Evolutionary conservation across 495 filamentous ascomycete genomes (phyloP).

Genomic region (Talaromyces nanjingensis): DNA sequence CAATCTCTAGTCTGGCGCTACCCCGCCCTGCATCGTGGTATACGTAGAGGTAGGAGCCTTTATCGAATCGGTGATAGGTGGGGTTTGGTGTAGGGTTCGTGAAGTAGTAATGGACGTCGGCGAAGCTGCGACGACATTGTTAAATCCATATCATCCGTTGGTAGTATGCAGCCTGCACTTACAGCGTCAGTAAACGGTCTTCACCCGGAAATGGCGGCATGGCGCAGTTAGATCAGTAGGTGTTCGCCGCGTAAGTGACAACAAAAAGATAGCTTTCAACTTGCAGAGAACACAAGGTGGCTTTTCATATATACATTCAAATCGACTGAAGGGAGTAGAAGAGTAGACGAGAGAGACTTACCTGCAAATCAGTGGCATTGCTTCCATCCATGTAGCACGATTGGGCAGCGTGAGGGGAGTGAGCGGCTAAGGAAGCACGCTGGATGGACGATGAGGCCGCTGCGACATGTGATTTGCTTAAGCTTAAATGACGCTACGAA

Average conservation of each 20-base stretch:
- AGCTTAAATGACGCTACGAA: background rate
- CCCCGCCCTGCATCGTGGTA: conserved; percentile 65
- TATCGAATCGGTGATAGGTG: conserved; percentile 80
- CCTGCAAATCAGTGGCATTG: conserved; percentile 16
- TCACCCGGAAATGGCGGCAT: conserved; percentile 79
- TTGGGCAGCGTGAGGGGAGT: conserved; percentile 2
- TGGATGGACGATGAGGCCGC: conserved; percentile 3
- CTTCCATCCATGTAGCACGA: background rate
- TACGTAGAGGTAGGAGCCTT: conserved; percentile 81
- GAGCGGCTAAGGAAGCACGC: conserved; percentile 8
- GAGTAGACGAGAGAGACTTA: conserved; percentile 1
- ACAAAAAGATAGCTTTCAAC: background rate
- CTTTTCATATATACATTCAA: conserved; percentile 1
- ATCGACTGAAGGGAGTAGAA: conserved; percentile 4
- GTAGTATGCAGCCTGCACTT: conserved; percentile 28
- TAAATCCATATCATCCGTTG: background rate
- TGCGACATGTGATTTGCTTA: conserved; percentile 9
- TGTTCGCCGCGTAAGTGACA: background rate
- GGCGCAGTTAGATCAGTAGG: conserved; percentile 11
- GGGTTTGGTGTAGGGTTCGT: conserved; percentile 61
- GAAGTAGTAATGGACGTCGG: conserved; percentile 88
- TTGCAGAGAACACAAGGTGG: background rate
- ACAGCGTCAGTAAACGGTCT: conserved; percentile 74
- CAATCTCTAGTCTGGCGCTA: conserved; percentile 71
- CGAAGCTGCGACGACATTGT: conserved; percentile 51